Conservation (phyloP, 179 eudicot genomes). For the Silene noctiflora region DNA sequence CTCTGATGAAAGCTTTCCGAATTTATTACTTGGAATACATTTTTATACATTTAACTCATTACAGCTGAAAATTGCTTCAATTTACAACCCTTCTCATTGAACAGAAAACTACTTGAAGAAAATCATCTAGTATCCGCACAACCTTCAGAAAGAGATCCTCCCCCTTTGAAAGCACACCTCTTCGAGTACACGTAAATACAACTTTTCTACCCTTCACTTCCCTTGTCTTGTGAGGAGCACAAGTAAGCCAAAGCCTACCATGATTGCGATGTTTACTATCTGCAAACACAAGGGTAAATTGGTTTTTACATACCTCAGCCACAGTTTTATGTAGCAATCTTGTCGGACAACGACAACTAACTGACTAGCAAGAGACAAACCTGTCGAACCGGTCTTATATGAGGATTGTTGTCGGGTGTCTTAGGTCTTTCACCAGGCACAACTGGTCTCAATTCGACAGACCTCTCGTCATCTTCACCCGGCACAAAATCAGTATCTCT, state of each 20-base stretch:
- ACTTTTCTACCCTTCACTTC: conserved; percentile 24
- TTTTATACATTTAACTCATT: not conserved
- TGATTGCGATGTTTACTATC: conserved; percentile 41
- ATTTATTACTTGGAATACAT: too few relatives aligned
- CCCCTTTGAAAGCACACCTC: not conserved
- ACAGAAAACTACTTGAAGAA: not conserved
- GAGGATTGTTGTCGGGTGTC: conserved; percentile 23
- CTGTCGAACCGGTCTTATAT: conserved; percentile 46
- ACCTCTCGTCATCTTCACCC: conserved; percentile 20
- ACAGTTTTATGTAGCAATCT: conserved; percentile 8
- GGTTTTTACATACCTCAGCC: not conserved
- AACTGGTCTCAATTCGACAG: conserved; percentile 14
- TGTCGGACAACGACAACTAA: not conserved
- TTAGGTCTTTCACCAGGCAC: conserved; percentile 27
- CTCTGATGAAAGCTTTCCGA: too few relatives aligned
- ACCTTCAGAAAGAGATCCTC: not conserved
- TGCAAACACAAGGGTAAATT: conserved; percentile 13
- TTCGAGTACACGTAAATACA: not conserved
- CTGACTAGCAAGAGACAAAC: conserved; percentile 24
- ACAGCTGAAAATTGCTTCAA: not conserved
- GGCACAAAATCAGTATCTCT: conserved; percentile 11
- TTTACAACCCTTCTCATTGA: not conserved
- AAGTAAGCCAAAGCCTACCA: conserved; percentile 46
- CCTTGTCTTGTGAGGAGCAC: conserved; percentile 38
- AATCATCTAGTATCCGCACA: not conserved